Percentiles rank a stretch among this genome's conserved stretches.
Conservation (phyloP, 75 land plant genomes). For the Pseudotsuga menziesii region DNA sequence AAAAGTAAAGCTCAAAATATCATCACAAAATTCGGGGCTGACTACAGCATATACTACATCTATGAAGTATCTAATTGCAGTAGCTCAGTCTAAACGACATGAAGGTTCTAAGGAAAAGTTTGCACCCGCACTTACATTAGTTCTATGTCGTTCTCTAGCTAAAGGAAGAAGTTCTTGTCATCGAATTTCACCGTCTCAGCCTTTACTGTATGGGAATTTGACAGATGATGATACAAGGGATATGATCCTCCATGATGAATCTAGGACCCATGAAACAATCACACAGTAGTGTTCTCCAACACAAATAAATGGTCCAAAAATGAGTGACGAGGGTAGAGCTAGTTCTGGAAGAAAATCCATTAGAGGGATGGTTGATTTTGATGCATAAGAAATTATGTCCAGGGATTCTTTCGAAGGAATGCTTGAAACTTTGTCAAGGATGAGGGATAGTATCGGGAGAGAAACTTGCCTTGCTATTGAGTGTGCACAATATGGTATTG, state of each 20-base stretch:
- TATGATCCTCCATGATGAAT: conserved; percentile 12
- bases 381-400: conserved; percentile 35
- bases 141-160: conserved; percentile 14
- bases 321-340: conserved; percentile 10
- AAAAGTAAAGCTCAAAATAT: conserved; percentile 13
- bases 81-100: conserved; percentile 14
- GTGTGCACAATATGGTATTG: conserved; percentile 82
- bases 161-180: conserved; percentile 13
- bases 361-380: conserved; percentile 7
- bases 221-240: conserved; percentile 16
- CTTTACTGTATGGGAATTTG: conserved; percentile 5
- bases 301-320: conserved; percentile 1
- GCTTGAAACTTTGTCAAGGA: conserved; percentile 66
- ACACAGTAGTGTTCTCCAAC: conserved; percentile 2
- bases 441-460: conserved; percentile 87
- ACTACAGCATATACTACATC: conserved; percentile 11
- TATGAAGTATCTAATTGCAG: conserved; percentile 25
- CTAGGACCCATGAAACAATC: conserved; percentile 15
- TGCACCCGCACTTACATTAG: conserved; percentile 7
- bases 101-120: conserved; percentile 16
- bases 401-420: conserved; percentile 64
- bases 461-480: conserved; percentile 88
- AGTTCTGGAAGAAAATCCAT: conserved; percentile 13
- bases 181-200: conserved; percentile 14
- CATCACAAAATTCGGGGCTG: conserved; percentile 4